These are phyloP conservation scores for Oldenlandia corymbosa DNA, from an alignment of 257 asterid species.

Conservation along the genomic window DNA sequence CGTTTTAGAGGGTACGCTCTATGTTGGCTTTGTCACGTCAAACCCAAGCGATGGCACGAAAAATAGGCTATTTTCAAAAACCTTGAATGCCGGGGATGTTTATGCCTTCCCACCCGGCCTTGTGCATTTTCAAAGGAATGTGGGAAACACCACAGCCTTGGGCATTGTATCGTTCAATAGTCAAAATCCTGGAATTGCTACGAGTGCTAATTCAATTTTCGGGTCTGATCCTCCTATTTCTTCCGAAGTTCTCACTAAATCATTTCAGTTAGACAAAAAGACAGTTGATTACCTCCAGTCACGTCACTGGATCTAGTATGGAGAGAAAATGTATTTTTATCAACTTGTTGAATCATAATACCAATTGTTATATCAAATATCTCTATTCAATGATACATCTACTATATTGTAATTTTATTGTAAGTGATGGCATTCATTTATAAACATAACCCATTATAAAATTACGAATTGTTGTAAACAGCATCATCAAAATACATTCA, in stretches of 20 bases:
- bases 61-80: slow-evolving; percentile 28
- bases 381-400: no score
- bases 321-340: no score
- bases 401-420: no score
- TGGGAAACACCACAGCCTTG: slow-evolving; percentile 17
- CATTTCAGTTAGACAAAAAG: slow-evolving; percentile 16
- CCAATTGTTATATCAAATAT: no score
- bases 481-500: no score
- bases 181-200: slow-evolving; percentile 29
- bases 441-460: no score
- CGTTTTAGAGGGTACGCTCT: slow-evolving; percentile 24
- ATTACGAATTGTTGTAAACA: no score
- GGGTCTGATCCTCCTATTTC: slow-evolving; percentile 28
- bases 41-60: slow-evolving; percentile 19
- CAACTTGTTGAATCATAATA: no score
- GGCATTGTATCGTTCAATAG: slow-evolving; percentile 28
- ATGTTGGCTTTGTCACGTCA: slow-evolving; percentile 30
- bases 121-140: slow-evolving; percentile 26
- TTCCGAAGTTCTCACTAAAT: slow-evolving; percentile 14
- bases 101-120: slow-evolving; percentile 31
- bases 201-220: slow-evolving; percentile 29
- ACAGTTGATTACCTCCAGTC: slow-evolving; percentile 3
- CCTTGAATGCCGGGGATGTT: slow-evolving; percentile 11
- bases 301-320: background rate
- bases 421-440: no score